A percentile compares a stretch with the other conserved stretches of the same genome.
Conservation (phyloP, 1,139 yeast species). For the Pneumocystis wakefieldiae region DNA sequence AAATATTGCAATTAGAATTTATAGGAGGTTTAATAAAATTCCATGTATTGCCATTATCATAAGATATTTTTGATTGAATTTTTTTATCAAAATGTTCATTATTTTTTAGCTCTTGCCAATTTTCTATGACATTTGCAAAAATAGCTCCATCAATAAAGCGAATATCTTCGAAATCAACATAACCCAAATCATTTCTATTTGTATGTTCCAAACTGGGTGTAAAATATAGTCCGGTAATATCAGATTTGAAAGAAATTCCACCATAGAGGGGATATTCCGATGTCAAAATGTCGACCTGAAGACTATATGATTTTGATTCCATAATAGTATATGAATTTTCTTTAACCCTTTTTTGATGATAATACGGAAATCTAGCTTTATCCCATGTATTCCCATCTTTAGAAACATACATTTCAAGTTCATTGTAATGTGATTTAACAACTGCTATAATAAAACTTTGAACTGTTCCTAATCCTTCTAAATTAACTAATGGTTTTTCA, state of each 20-base stretch:
- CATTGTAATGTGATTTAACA: slow-evolving; percentile 32
- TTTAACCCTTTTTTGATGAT: slow-evolving; percentile 12
- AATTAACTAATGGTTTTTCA: slow-evolving; percentile 19
- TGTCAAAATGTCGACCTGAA: slow-evolving; percentile 35
- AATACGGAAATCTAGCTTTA: slow-evolving; percentile 38
- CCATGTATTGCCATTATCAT: slow-evolving; percentile 59
- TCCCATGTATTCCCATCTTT: slow-evolving; percentile 41
- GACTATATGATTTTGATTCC: slow-evolving; percentile 41
- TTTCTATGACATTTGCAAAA: slow-evolving; percentile 35
- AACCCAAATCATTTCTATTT: slow-evolving; percentile 28
- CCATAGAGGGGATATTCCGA: slow-evolving; percentile 15
- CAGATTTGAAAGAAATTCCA: slow-evolving; percentile 41
- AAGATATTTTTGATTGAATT: slow-evolving; percentile 34
- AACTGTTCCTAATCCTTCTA: slow-evolving; percentile 36
- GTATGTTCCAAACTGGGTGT: slow-evolving; percentile 34
- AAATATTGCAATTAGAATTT: slow-evolving; percentile 27
- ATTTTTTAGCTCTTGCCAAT: slow-evolving; percentile 16
- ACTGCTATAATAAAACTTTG: slow-evolving; percentile 41
- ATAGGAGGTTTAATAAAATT: slow-evolving; percentile 28
- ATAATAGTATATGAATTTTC: slow-evolving; percentile 38
- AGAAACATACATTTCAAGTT: slow-evolving; percentile 39
- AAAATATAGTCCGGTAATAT: slow-evolving; percentile 48
- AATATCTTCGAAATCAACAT: slow-evolving; percentile 35
- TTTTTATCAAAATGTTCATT: slow-evolving; percentile 18
- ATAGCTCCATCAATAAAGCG: slow-evolving; percentile 58